Evolutionary conservation across 805 yeast species (phyloP), one percentile per base, ranked within the genome.

Genomic region (Yamadazyma akitaensis): DNA sequence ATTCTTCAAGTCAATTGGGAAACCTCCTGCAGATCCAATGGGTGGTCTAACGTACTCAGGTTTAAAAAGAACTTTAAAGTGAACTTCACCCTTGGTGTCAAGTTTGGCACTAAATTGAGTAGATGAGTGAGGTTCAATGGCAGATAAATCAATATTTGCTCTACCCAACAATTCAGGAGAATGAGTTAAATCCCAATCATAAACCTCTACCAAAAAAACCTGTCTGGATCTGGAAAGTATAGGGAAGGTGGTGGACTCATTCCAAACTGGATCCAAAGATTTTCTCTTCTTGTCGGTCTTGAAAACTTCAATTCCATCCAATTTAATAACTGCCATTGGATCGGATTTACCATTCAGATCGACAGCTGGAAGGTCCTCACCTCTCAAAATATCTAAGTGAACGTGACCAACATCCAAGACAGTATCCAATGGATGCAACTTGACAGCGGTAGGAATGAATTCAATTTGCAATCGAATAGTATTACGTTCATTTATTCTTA

Each of bases 121-220:
- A 12, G 73, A 56, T 35, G 72, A 61, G 21, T 65, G 65, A 1
- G 82, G 77, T n/a, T 68, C 69, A 35, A 86, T 54, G 2, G 70
- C 50, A 1, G 78, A 63, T 14, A 83, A 61, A 53, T 84, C 84
- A 31, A 86, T 51, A 1, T 51, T 53, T 7, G 75, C 77, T 30
- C 64, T 55, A 37, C 91, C 91, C 42, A 87, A 62, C 19, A 73
- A 60, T 51, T 81, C 86, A 63, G 83, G 80, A 43, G 75, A 78
- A 51, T 88, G 91, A 19, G 90, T 77, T 60, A 84, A 73, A 64
- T 87, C 94, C 92, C 92, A 87, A 63, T 87, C 94, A 57, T 67
- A 78, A 14, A 83, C 80, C 38, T 75, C 76, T 19, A 83, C 54
- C 30, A 63, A 51, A 25, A 85, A 60, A 14, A 67, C 56, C 21